These are phyloP conservation scores for Monosporascus sp. DNA, from an alignment of 2,329 filamentous ascomycete species.

Conservation along the genomic window DNA sequence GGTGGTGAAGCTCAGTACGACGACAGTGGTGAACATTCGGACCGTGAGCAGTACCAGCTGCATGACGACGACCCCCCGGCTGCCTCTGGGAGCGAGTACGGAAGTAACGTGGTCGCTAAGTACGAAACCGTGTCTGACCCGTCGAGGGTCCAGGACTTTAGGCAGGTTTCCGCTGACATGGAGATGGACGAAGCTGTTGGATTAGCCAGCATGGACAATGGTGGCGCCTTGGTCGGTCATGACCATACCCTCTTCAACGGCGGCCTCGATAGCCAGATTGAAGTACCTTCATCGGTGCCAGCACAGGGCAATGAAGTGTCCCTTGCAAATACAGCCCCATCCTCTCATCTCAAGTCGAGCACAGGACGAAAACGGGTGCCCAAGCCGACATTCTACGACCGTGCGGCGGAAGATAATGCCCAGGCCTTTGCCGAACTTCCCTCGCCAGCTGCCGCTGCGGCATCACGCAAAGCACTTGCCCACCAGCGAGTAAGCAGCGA, in stretches of 20 bases:
- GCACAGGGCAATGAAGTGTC: background rate
- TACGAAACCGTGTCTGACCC: background rate
- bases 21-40: slow-evolving; percentile 1
- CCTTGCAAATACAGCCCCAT: background rate
- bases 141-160: background rate
- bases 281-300: slow-evolving; percentile 15
- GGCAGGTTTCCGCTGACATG: background rate
- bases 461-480: slow-evolving; percentile 1
- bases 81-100: background rate
- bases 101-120: background rate
- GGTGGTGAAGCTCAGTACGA: background rate
- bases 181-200: background rate
- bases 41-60: background rate
- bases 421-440: slow-evolving; percentile 4
- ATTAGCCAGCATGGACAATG: background rate
- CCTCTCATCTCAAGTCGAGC: slow-evolving; percentile 6
- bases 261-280: slow-evolving; percentile 3
- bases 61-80: background rate
- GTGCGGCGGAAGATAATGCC: slow-evolving; percentile 3
- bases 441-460: slow-evolving; percentile 15
- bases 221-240: background rate
- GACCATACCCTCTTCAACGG: background rate
- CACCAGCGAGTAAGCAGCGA: too few relatives aligned
- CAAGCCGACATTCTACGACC: slow-evolving; percentile 20
- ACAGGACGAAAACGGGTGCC: slow-evolving; percentile 21